A percentile compares a stretch with the other conserved stretches of the same genome.
These are phyloP conservation scores for Boletus edulis DNA, from an alignment of 768 basidiomycete genomes.

Conservation along the genomic window DNA sequence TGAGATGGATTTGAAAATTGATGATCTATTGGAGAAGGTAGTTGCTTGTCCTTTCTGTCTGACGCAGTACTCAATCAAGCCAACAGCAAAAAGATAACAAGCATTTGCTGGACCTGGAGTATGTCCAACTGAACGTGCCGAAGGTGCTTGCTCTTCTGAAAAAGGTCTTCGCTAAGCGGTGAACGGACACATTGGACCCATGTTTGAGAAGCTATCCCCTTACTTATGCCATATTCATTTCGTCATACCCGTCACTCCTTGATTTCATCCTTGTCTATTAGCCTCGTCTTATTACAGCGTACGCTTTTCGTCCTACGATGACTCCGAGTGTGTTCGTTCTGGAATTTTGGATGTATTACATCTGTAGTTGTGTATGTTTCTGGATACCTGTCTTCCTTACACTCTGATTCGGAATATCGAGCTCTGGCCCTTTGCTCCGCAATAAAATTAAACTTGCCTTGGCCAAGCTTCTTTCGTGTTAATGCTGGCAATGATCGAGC, in stretches of 20 bases:
- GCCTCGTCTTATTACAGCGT: conserved; percentile 18
- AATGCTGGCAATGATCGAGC: background rate
- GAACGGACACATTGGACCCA: conserved; percentile 29
- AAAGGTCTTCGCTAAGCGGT: conserved; percentile 91
- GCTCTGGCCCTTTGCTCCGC: conserved; percentile 6
- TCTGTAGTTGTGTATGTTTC: conserved; percentile 38
- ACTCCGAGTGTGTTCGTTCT: conserved; percentile 28
- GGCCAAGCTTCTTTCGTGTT: background rate
- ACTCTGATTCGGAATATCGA: background rate
- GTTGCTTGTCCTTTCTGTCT: conserved; percentile 15
- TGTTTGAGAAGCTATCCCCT: conserved; percentile 18
- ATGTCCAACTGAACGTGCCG: conserved; percentile 95
- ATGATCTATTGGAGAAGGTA: conserved; percentile 96
- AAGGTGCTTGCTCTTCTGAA: conserved; percentile 90
- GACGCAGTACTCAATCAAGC: conserved; percentile 12
- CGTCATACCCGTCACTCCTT: conserved; percentile 30
- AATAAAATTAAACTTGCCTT: conserved; percentile 1
- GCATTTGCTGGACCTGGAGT: conserved; percentile 93
- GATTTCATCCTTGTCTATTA: conserved; percentile 1
- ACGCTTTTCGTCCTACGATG: conserved; percentile 6
- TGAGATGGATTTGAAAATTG: conserved; percentile 99
- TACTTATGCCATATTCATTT: conserved; percentile 32
- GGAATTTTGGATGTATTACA: conserved; percentile 35
- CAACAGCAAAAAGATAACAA: conserved; percentile 98
- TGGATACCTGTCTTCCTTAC: conserved; percentile 35